Conservation (phyloP, 306 rosid genomes). For the Argentina anserina region DNA sequence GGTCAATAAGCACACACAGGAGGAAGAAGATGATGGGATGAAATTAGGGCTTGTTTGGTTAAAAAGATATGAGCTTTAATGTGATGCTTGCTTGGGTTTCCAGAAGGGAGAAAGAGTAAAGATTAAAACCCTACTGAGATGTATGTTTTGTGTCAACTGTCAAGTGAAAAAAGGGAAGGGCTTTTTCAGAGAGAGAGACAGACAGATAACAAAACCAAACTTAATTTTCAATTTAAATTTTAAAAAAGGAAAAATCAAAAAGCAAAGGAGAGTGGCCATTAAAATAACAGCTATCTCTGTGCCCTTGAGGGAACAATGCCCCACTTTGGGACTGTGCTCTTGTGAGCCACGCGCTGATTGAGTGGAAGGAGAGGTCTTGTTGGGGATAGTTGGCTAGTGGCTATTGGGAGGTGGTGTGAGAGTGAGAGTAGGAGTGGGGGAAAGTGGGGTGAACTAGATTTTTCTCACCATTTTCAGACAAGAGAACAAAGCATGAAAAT, state of each 20-base stretch:
- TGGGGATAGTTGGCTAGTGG: neutral
- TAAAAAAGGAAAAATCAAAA: neutral
- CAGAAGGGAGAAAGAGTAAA: conserved; percentile 27
- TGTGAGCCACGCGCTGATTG: neutral
- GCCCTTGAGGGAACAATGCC: neutral
- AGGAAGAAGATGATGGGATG: conserved; percentile 19
- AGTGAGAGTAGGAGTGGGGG: conserved; percentile 15
- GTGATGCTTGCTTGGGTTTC: conserved; percentile 30
- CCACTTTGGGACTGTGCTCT: neutral
- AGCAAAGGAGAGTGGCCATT: conserved; percentile 22
- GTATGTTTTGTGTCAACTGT: conserved; percentile 18
- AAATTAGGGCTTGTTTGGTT: conserved; percentile 39
- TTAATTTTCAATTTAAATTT: neutral
- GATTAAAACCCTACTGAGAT: conserved; percentile 49
- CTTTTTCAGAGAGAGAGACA: conserved; percentile 18
- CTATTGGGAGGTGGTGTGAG: conserved; percentile 7
- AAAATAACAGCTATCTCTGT: conserved; percentile 28
- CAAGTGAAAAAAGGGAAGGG: conserved; percentile 21
- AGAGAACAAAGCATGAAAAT: neutral
- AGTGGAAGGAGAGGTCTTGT: neutral
- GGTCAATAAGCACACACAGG: conserved; percentile 23
- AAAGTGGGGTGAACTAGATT: neutral
- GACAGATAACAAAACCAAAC: neutral
- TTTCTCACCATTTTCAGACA: conserved; percentile 12
- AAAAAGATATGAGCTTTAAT: conserved; percentile 28